Evolutionary conservation across 805 yeast genomes (phyloP), one percentile per base, ranked within the genome.

Genomic region (Yamadazyma olivae): DNA sequence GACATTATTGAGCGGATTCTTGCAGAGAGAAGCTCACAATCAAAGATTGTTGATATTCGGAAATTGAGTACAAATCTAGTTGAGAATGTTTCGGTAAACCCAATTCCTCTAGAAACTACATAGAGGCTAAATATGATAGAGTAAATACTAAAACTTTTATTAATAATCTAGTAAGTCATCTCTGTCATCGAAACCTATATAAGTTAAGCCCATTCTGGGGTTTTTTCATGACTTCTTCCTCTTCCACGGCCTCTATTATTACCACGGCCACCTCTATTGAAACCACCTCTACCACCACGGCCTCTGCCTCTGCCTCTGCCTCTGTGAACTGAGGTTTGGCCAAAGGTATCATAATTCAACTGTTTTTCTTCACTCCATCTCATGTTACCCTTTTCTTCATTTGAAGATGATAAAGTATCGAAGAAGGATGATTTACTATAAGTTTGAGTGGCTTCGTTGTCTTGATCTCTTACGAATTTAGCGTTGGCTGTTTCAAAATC

Each of bases 391-490:
- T 71, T 71, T 35, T 72, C 75, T 30, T 56, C 65, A 25, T 80
- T 70, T 3, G 88, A 80, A 8, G 88, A 76, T 8, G 95, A 83
- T 39, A 91, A 77, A 43, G 75, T 77, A 61, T 93, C 98, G 53
- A 91, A 91, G 59, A 93, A 91, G 1, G 97, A 89, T 10, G 88
- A 77, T 58, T 81, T 88, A 64, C 89, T 76, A 66, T 93, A 93
- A 19, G 50, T 53, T 17, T 53, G 49, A 13, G 51, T 67, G 23
- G 59, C 68, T 40, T 57, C 60, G 17, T 50, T 51, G 24, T 56
- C 62, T 18, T 59, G 67, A 35, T 75, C 79, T 46, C 70, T 75
- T 19, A 67, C 61, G 59, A 88, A 86, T 55, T 78, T 80, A 25
- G 90, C 89, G 56, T 84, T 86, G 47, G 77, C 77, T 17, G 77